Conservation (phyloP, 495 filamentous ascomycete species). For the Aspergillus ellipticus region DNA sequence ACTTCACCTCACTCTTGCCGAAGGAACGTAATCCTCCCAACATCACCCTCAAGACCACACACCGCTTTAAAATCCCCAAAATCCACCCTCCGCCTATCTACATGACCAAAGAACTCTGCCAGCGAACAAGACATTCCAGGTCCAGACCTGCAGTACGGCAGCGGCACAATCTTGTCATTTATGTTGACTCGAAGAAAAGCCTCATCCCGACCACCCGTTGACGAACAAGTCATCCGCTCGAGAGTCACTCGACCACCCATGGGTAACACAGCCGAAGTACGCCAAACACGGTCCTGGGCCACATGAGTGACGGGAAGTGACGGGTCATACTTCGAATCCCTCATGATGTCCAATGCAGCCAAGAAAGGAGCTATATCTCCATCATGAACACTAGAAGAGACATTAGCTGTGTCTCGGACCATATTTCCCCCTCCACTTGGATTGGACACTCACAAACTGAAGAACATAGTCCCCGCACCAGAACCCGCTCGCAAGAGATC, state of each 20-base stretch:
- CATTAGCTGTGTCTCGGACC: background rate
- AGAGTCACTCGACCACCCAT: slow-evolving; percentile 58
- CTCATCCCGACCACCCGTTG: slow-evolving; percentile 7
- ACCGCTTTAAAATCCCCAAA: slow-evolving; percentile 32
- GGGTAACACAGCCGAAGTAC: slow-evolving; percentile 51
- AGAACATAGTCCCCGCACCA: slow-evolving; percentile 47
- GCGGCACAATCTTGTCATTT: slow-evolving; percentile 53
- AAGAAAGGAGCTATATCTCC: slow-evolving; percentile 57
- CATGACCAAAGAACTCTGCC: slow-evolving; percentile 38
- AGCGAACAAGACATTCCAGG: slow-evolving; percentile 53
- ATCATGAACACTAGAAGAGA: slow-evolving; percentile 49
- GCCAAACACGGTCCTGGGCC: slow-evolving; percentile 44
- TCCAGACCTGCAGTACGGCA: slow-evolving; percentile 48
- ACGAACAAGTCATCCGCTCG: slow-evolving; percentile 47
- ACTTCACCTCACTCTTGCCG: slow-evolving; percentile 15
- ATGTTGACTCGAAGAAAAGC: slow-evolving; percentile 53
- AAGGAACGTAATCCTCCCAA: slow-evolving; percentile 27
- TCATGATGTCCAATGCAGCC: slow-evolving; percentile 50
- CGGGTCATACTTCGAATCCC: slow-evolving; percentile 31
- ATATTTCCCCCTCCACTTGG: background rate
- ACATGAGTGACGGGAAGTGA: slow-evolving; percentile 44
- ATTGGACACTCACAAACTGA: slow-evolving; percentile 50
- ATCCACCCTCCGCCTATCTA: slow-evolving; percentile 26
- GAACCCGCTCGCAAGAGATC: slow-evolving; percentile 47
- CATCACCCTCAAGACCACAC: slow-evolving; percentile 28